phyloP scores from a whole-genome alignment of 768 basidiomycete species.

The Cystofilobasidium macerans region DNA sequence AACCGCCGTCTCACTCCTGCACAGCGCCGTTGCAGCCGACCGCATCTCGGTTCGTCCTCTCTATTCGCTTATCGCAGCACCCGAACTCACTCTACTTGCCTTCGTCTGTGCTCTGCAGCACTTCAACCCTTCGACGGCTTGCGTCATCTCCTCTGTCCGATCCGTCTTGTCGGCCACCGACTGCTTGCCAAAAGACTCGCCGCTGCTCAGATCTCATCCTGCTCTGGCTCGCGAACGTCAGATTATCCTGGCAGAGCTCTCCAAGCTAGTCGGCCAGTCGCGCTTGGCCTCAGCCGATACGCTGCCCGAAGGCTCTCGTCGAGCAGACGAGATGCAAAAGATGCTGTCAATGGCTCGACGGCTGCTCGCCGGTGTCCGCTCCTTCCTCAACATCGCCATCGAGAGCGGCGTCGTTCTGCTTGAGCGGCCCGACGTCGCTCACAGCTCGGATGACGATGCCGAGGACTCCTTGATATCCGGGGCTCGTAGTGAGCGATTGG shows the following conservation, averaged over 20 bases:
- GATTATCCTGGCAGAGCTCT: slow-evolving; percentile 66
- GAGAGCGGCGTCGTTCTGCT: slow-evolving; percentile 38
- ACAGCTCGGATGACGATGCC: neutral
- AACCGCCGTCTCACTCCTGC: slow-evolving; percentile 73
- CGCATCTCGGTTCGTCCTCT: slow-evolving; percentile 12
- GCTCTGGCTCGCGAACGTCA: slow-evolving; percentile 66
- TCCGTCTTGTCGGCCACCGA: slow-evolving; percentile 71
- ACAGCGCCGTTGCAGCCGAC: slow-evolving; percentile 54
- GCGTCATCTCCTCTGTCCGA: slow-evolving; percentile 86
- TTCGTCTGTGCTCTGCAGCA: slow-evolving; percentile 41
- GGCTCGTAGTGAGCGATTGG: no score
- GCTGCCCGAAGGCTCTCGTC: slow-evolving; percentile 38
- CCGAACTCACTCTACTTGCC: neutral
- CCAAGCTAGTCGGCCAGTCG: slow-evolving; percentile 53
- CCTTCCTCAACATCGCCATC: slow-evolving; percentile 50
- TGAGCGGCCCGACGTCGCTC: neutral
- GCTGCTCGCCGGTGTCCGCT: slow-evolving; percentile 66
- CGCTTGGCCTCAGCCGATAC: slow-evolving; percentile 30
- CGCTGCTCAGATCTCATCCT: slow-evolving; percentile 55
- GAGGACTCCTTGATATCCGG: no score
- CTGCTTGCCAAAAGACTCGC: slow-evolving; percentile 71
- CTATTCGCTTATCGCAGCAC: neutral
- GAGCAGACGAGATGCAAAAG: slow-evolving; percentile 51
- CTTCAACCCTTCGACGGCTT: slow-evolving; percentile 87
- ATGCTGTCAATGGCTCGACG: slow-evolving; percentile 74